A percentile compares a stretch with the other conserved stretches of the same genome.
phyloP scores from a whole-genome alignment of 306 rosid species.

The Coriaria nepalensis region DNA sequence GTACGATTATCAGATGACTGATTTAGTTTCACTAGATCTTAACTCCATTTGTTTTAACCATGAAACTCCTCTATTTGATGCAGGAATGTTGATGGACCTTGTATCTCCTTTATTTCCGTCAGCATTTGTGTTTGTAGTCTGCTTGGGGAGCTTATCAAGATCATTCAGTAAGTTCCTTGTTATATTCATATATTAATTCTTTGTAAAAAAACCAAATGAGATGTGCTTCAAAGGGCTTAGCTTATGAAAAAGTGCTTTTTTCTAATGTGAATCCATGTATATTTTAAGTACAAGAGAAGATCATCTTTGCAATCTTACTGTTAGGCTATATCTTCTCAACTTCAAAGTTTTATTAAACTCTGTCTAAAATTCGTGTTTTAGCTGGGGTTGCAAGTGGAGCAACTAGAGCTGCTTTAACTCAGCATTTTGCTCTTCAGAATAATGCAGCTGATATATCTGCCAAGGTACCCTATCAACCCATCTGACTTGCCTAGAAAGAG shows the following conservation, averaged over 20 bases:
- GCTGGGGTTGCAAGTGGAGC: conserved; percentile 99
- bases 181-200: neutral
- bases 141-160: conserved; percentile 91
- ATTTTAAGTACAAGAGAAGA: too few species aligned
- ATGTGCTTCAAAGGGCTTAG: too few species aligned
- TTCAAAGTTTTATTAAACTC: too few species aligned
- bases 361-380: too few species aligned
- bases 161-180: conserved; percentile 82
- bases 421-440: conserved; percentile 78
- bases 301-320: too few species aligned
- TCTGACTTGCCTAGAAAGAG: conserved; percentile 6
- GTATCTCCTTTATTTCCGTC: conserved; percentile 87
- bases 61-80: conserved; percentile 22
- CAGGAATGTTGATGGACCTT: conserved; percentile 99
- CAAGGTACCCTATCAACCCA: conserved; percentile 24
- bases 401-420: conserved; percentile 97
- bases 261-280: too few species aligned
- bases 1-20: too few species aligned
- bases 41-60: too few species aligned
- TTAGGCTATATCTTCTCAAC: neutral
- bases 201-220: too few species aligned
- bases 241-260: too few species aligned
- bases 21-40: too few species aligned
- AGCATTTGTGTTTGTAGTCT: conserved; percentile 68
- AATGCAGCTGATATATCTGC: conserved; percentile 62